Base-by-base conservation (phyloP, 768 basidiomycete species). In the Leucosporidium scottii region DNA sequence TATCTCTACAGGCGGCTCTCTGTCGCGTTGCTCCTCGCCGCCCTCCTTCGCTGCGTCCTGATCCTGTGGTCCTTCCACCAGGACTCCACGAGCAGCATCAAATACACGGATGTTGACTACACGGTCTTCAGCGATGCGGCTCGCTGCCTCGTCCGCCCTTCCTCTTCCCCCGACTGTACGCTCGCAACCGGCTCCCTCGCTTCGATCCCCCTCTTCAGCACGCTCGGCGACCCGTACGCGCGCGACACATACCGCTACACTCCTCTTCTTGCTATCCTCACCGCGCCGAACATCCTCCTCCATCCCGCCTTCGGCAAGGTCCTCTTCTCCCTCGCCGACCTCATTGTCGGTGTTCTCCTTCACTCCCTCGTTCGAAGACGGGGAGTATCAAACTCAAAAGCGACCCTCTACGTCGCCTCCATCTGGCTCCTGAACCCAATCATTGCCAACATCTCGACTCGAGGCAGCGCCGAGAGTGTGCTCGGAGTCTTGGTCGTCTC, bases 61-160 rank as follows among this genome's bases (percentile, higher is more conserved):
- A 87, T 94, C 65, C 76, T 87, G 4, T 94, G 92, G 78, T 90
- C 90, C 75, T 88, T 89, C 79, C 92, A 89, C 85, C 91, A 93
- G 67, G 92, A 96, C 74, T 84, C 84, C 18, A 85, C 81, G 74
- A 88, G 88, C 1, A 76, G 85, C 44, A 86, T 97, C 31, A 93
- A 92, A 78, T 99, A 98, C 77, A 98, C 96, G n/a, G 96, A 99
- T 78, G 83, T 98, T 72, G 96, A 99, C 79, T 98, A 97, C 78
- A 84, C 86, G 48, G 94, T 99, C 73, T 96, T 97, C 81, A 89
- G 85, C 56, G 94, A 98, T 77, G 96, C 96, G 6, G 86, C 92
- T 1, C 81, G 79, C 51, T 91, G 90, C 76, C 75, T 90, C 39
- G 77, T 85, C 31, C 75, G 81, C 56, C 83, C 86, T 48, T 39